A percentile compares a stretch with the other conserved stretches of the same genome.
These are phyloP conservation scores for Periconia sp. DNA, from an alignment of 2,329 filamentous ascomycete species.

Conservation along the genomic window DNA sequence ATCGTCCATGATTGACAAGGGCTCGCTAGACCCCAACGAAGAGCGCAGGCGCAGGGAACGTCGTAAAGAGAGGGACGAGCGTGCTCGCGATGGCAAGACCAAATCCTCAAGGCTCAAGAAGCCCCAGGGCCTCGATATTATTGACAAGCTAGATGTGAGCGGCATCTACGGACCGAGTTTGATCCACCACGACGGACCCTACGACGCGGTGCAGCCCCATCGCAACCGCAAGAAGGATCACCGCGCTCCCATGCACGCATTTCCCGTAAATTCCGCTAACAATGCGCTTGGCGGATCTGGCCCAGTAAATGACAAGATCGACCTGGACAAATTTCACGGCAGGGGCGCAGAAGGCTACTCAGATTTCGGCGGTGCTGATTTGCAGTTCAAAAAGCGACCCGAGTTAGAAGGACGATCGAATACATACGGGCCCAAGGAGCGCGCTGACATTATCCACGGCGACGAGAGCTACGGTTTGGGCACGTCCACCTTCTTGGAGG, in stretches of 20 bases:
- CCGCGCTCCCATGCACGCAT: constrained; percentile 93
- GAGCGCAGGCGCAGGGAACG: constrained; percentile 58
- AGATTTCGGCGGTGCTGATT: constrained; percentile 66
- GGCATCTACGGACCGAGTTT: constrained; percentile 93
- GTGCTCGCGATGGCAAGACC: constrained; percentile 46
- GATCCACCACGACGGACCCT: constrained; percentile 97
- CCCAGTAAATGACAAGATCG: constrained; percentile 79
- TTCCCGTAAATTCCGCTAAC: constrained; percentile 90
- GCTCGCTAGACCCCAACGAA: constrained; percentile 66
- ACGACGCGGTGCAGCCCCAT: constrained; percentile 94
- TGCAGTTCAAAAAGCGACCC: constrained; percentile 47
- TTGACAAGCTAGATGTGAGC: constrained; percentile 95
- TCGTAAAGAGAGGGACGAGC: constrained; percentile 59
- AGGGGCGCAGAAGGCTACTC: constrained; percentile 83
- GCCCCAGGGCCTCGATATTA: constrained; percentile 74
- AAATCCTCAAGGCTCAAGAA: constrained; percentile 44
- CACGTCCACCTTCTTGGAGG: constrained; percentile 94
- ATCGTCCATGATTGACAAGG: constrained; percentile 72
- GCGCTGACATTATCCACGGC: constrained; percentile 76
- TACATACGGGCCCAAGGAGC: constrained; percentile 48
- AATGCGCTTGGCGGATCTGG: constrained; percentile 89
- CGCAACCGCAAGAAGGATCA: constrained; percentile 85
- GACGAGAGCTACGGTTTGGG: constrained; percentile 84
- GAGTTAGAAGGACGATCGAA: constrained; percentile 31
- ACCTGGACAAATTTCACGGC: constrained; percentile 89